Base-by-base conservation (phyloP, 1,284 basidiomycete species). In the Malassezia psittaci region DNA sequence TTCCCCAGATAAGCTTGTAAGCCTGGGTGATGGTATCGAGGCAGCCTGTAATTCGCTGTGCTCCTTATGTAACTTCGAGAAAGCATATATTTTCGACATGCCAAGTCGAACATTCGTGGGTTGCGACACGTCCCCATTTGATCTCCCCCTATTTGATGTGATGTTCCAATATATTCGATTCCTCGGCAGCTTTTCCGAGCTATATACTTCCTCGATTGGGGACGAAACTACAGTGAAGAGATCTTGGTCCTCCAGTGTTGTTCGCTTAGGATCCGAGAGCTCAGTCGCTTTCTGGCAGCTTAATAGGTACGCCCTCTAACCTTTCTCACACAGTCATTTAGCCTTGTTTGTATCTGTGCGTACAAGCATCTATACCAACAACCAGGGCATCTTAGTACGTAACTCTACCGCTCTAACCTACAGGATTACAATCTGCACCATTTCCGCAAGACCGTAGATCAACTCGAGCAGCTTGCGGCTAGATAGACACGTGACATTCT, bases 111-210 rank as follows among this genome's bases (percentile, higher is more conserved):
- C 96, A 34, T 93, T 90, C 66, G 81, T 96, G 18, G 90, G 90
- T 1, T 90, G 90, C 6, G 93, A 98, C 71, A 84, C 86, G 16
- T 88, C 88, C 0, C 89, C 93, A 0, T 87, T 94, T 29, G 91
- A 96, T 73, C 81, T 85, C 51, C 83, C 85, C 1, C 90, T 87
- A 1, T 86, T 90, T 65, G 87, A 86, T 61, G 79, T 91, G 18
- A 90, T 88, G 66, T 89, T 85, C 64, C 90, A 96, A 67, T 96
- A 93, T 68, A 80, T 96, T 16, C 83, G 85, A 50, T 88, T 90
- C 78, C 81, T 96, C 49, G 85, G 85, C 61, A 83, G 86, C 6
- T 90, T 96, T 65, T 83, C 85, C 29, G 82, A 84, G 5, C 76
- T 96, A 18, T 96, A 93, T 77, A 83, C 81, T 86, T 87, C 72